phyloP scores from a whole-genome alignment of 441 rosid genomes.

The Bocquillonia castaneifolia region DNA sequence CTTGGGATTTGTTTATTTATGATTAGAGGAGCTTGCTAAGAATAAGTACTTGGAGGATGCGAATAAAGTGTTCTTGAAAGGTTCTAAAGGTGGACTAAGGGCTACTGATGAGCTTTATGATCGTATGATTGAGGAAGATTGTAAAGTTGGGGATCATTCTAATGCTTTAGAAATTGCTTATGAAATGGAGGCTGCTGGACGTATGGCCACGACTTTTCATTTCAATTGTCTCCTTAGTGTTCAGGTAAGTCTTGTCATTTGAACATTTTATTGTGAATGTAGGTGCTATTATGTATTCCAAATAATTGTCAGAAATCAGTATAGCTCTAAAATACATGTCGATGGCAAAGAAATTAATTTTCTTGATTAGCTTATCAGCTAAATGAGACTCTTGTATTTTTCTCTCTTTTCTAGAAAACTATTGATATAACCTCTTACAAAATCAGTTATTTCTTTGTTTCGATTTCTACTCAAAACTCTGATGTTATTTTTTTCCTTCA shows the following conservation, averaged over 20 bases:
- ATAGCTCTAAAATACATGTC: neutral
- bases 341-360: neutral
- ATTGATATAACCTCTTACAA: neutral
- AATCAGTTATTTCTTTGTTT: constrained; percentile 1
- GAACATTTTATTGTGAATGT: too few relatives aligned
- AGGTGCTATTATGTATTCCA: too few relatives aligned
- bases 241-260: constrained; percentile 48
- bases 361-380: too few relatives aligned
- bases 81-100: constrained; percentile 71
- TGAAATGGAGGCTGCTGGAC: constrained; percentile 95
- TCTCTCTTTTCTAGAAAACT: neutral
- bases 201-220: constrained; percentile 91
- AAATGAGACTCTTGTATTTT: too few relatives aligned
- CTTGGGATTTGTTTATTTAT: too few relatives aligned
- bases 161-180: constrained; percentile 91
- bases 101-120: constrained; percentile 84
- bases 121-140: constrained; percentile 77
- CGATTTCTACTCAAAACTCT: constrained; percentile 22
- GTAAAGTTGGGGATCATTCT: constrained; percentile 92
- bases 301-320: neutral
- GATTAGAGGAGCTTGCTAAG: constrained; percentile 73
- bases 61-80: constrained; percentile 81
- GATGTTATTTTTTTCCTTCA: constrained; percentile 23
- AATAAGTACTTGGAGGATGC: constrained; percentile 76
- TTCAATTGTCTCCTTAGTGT: constrained; percentile 92